Conservation (phyloP, 768 basidiomycete species). For the Psilocybe sp. region DNA sequence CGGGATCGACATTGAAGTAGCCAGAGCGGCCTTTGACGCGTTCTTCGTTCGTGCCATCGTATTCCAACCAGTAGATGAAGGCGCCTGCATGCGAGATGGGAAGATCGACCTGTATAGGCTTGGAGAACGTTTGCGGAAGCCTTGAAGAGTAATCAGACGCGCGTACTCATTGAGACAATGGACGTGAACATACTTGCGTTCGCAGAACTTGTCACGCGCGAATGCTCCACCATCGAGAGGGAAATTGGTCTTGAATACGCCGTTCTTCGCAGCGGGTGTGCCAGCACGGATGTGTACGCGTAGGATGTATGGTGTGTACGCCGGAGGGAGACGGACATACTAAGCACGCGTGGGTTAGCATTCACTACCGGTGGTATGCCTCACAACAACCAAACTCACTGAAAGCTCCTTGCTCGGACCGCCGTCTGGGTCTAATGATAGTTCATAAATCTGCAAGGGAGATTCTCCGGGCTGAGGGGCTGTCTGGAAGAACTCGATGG, state of each 20-base stretch:
- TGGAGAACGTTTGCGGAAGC: conserved; percentile 82
- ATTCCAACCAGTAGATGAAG: conserved; percentile 94
- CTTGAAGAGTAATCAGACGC: conserved; percentile 37
- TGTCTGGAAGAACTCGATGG: conserved; percentile 81
- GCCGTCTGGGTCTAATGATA: conserved; percentile 85
- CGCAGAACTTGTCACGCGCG: conserved; percentile 66
- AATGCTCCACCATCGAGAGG: conserved; percentile 91
- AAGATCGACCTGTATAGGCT: conserved; percentile 90
- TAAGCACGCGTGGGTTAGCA: conserved; percentile 4
- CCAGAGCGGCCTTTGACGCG: conserved; percentile 83
- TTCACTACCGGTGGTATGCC: background rate
- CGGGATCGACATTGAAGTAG: conserved; percentile 95
- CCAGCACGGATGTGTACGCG: conserved; percentile 92
- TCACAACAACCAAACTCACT: conserved; percentile 41
- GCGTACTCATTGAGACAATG: background rate
- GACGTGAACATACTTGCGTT: conserved; percentile 62
- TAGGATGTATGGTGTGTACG: conserved; percentile 83
- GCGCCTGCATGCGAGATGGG: conserved; percentile 97
- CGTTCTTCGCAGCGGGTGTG: conserved; percentile 85
- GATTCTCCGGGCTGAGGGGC: conserved; percentile 46
- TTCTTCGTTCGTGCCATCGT: conserved; percentile 62
- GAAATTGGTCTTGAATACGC: conserved; percentile 94
- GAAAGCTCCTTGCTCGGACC: conserved; percentile 84
- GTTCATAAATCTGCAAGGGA: conserved; percentile 82
- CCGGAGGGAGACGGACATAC: conserved; percentile 97